Evolutionary conservation across 768 basidiomycete genomes (phyloP).

Genomic region (Lactarius deliciosus): DNA sequence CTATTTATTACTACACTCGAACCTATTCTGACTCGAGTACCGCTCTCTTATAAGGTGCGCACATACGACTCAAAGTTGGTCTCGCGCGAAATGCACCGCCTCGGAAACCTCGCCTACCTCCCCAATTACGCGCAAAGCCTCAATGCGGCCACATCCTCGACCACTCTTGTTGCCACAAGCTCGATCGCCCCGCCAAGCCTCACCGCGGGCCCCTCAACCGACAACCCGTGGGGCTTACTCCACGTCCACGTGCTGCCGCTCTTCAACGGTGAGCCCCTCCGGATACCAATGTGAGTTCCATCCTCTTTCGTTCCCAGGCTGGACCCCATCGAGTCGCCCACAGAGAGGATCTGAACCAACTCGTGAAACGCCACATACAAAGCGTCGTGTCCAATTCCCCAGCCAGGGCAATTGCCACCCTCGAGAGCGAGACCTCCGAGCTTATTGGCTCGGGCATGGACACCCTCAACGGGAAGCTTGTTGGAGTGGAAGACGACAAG

Average conservation of each 20-base stretch:
- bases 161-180: conserved; percentile 38
- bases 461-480: conserved; percentile 83
- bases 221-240: conserved; percentile 77
- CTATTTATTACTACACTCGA: not conserved
- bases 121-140: conserved; percentile 54
- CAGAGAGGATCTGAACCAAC: conserved; percentile 84
- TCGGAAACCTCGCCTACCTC: conserved; percentile 59
- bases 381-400: conserved; percentile 71
- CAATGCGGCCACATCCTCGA: conserved; percentile 49
- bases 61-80: conserved; percentile 81
- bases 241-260: conserved; percentile 87
- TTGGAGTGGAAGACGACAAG: conserved; percentile 73
- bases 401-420: conserved; percentile 65
- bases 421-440: conserved; percentile 79
- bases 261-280: conserved; percentile 87
- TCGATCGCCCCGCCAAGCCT: conserved; percentile 27
- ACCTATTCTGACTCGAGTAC: conserved; percentile 1
- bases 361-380: conserved; percentile 78
- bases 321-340: not conserved
- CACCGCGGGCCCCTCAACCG: conserved; percentile 43
- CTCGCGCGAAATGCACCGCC: conserved; percentile 81
- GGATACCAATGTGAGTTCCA: conserved; percentile 70
- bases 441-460: conserved; percentile 88
- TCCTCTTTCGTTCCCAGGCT: not conserved
- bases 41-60: conserved; percentile 46